These are phyloP conservation scores for Chloris gayana DNA, from an alignment of 176 grass and related monocot genomes.

Conservation along the genomic window DNA sequence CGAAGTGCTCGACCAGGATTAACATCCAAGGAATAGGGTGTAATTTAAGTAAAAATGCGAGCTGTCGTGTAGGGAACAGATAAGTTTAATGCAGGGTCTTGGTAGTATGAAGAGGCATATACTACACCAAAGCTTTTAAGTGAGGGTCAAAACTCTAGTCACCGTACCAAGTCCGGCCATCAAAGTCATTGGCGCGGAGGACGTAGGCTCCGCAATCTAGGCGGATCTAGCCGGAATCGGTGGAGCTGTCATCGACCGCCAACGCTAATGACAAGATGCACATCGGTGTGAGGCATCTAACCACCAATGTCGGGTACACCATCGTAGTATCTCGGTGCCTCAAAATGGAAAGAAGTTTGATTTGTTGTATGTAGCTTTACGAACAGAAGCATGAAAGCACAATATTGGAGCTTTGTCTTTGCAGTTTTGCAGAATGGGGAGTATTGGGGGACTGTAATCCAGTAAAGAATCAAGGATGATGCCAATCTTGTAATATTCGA, in stretches of 20 bases:
- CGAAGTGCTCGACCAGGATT: slow-evolving; percentile 32
- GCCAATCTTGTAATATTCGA: too few species aligned
- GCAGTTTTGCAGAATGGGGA: too few species aligned
- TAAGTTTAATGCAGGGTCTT: slow-evolving; percentile 31
- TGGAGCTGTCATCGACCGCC: slow-evolving; percentile 36
- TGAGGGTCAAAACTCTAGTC: slow-evolving; percentile 49
- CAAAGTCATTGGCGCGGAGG: too few species aligned
- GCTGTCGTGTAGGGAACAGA: slow-evolving; percentile 28
- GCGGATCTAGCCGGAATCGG: slow-evolving; percentile 18
- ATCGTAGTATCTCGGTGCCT: too few species aligned
- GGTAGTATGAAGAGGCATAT: slow-evolving; percentile 16
- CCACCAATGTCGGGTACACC: not conserved
- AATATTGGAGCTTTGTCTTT: too few species aligned
- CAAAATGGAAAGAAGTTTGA: too few species aligned
- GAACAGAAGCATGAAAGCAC: too few species aligned
- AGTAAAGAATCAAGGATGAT: too few species aligned
- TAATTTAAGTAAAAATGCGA: slow-evolving; percentile 59
- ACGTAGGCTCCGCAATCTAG: slow-evolving; percentile 57
- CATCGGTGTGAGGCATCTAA: slow-evolving; percentile 24
- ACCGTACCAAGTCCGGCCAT: slow-evolving; percentile 39
- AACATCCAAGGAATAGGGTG: slow-evolving; percentile 64
- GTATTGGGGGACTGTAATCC: too few species aligned
- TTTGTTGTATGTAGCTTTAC: too few species aligned
- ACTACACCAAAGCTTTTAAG: not conserved
- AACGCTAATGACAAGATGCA: not conserved